Evolutionary conservation across 805 yeast genomes (phyloP), one percentile per base, ranked within the genome.

Genomic region (Wickerhamiella occidentalis): DNA sequence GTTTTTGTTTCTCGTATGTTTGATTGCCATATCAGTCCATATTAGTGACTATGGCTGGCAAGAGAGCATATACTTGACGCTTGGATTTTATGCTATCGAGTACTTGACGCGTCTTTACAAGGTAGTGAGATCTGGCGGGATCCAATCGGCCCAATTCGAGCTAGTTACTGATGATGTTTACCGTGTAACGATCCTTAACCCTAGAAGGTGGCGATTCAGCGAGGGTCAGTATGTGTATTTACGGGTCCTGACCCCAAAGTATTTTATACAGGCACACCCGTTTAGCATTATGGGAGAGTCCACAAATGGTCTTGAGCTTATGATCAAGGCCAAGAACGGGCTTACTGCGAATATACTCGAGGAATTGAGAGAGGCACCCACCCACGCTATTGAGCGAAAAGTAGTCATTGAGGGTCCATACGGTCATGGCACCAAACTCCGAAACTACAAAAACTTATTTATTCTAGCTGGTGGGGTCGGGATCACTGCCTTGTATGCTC

Each of bases 241-340:
- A 29, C 71, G 79, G 61, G 68, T 79, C 45, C 56, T 79, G 48
- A 69, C 75, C 46, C 68, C 72, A 17, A 60, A 66, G 7, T 65
- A 72, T 29, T 76, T 79, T 61, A 80, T 82, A 80, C 85, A 82
- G 60, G 74, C 81, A 2, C 87, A 82, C 60, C 90, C 90, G 1
- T 82, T 83, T 62, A 78, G 87, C 6, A 53, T 63, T 1, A 58
- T 56, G 48, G 58, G 54, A 21, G 22, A 46, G 6, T 40, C 49
- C 62, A 68, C 37, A 65, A 41, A 26, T 7, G 40, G 47, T 63
- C 68, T 72, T 52, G 71, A 73, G 17, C 68, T 79, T 45, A 66
- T 70, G 50, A 66, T 76, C 49, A 74, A 75, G 59, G 74, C 74
- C 9, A 74, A 77, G 56, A 67, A 71, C 17, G 85, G 84, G 2